Evolutionary conservation across 352 stramenopile genomes (phyloP), one percentile per base, ranked within the genome.

Genomic region (Phytophthora podocarpi): DNA sequence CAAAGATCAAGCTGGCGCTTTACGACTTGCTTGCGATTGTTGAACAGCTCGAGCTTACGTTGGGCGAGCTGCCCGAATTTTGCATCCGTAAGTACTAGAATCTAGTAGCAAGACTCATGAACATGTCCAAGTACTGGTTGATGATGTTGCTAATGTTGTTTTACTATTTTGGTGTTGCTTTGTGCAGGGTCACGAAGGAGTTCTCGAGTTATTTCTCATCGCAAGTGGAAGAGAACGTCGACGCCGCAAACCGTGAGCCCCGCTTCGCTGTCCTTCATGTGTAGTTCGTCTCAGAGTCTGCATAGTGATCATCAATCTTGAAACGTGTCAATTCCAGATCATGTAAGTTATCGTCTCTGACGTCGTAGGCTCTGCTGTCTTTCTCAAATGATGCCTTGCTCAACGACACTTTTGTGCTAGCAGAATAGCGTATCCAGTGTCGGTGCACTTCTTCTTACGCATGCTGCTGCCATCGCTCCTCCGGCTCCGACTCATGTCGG

Each of bases 21-120:
- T 45, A 35, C 6, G 60, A 64, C 18, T 49, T 81, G 6, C 32
- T 65, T 20, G 26, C 50, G 9, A 28, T 46, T 16, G 43, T 76
- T 41, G 55, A 74, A 26, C 45, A 69, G 15, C 47, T 78, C 3
- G 48, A 71, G 18, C 20, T 46, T 2, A 42, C 64, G 5, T 20
- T 65, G 15, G 63, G 66, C 1, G 34, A 48, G 10, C 34, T 74
- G 2, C 64, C 71, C 6, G 28, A 21, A 15, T 51, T 58, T 34
- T 79, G 30, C 49, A 35, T 15, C 49, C 59, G 70, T 73, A 74
- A 65, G 63, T 68, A 37, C n/a, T 26, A 26, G 12, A 57, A 10
- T 27, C 27, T 11, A n/a, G n/a, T n/a, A 37, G 32, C 32, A 37
- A 37, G 12, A 20, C 13, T 8, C 32, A 37, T 15, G 32, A 37